These are phyloP conservation scores for Sporothrix pseudoabietina DNA, from an alignment of 2,329 filamentous ascomycete species.

Conservation along the genomic window DNA sequence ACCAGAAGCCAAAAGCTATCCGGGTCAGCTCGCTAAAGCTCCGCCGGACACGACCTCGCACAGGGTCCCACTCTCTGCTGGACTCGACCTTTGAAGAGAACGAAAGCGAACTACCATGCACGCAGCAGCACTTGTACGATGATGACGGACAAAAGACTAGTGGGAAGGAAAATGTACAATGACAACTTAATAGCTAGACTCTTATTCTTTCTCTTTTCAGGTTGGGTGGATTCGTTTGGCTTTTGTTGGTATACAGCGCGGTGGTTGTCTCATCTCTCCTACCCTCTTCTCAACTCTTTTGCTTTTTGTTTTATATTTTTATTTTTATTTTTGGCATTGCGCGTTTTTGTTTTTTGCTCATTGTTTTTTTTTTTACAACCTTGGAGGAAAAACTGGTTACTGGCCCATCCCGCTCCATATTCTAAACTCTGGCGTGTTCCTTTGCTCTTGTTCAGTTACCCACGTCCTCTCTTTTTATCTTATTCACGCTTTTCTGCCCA, in stretches of 20 bases:
- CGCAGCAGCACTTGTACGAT: conserved; percentile 28
- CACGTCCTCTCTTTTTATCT: neutral
- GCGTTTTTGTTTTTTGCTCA: neutral
- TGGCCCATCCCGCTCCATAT: conserved; percentile 18
- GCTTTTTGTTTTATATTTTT: conserved; percentile 11
- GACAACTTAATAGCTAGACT: neutral
- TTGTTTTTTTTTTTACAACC: neutral
- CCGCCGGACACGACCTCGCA: neutral
- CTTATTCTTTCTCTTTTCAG: neutral
- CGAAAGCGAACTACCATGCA: neutral
- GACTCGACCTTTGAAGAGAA: conserved; percentile 13
- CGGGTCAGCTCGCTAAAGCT: neutral
- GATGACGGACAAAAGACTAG: conserved; percentile 24
- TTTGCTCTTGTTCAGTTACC: neutral
- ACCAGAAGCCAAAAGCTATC: neutral
- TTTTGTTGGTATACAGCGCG: neutral
- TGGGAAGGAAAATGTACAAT: neutral
- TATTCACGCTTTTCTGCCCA: neutral
- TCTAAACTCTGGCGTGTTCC: conserved; percentile 7
- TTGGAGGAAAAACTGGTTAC: conserved; percentile 18
- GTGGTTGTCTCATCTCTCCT: neutral
- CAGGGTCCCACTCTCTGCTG: neutral
- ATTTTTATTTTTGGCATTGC: conserved; percentile 16
- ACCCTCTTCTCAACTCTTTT: neutral
- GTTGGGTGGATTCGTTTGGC: neutral